Percentiles rank a stretch among this genome's conserved stretches.
Conservation (phyloP, 1,284 basidiomycete genomes). For the Apiotrichum domesticum region DNA sequence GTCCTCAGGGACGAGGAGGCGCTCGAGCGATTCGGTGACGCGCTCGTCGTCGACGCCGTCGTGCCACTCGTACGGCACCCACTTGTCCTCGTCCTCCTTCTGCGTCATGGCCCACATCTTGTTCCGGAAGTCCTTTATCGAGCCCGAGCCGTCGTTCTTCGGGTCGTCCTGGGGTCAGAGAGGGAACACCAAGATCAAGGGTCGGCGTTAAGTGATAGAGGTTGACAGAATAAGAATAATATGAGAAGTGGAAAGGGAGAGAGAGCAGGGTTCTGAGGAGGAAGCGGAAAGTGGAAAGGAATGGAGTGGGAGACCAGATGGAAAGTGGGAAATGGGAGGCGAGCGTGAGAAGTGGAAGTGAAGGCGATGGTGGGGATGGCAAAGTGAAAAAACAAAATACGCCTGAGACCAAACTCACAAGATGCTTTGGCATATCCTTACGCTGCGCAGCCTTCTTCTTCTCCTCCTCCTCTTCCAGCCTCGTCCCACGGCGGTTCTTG, state of each 20-base stretch:
- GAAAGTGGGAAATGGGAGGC: too few species aligned
- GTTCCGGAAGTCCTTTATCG: constrained; percentile 44
- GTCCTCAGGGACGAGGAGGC: constrained; percentile 30
- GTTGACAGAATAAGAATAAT: too few species aligned
- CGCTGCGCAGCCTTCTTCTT: constrained; percentile 17
- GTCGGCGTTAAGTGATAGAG: neutral
- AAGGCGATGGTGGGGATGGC: too few species aligned
- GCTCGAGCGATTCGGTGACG: constrained; percentile 26
- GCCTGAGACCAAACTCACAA: constrained; percentile 22
- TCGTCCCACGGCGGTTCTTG: constrained; percentile 12
- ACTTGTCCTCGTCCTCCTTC: constrained; percentile 40
- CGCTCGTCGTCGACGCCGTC: constrained; percentile 29
- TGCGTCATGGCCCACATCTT: constrained; percentile 40
- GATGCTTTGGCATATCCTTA: constrained; percentile 16
- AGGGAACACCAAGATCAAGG: constrained; percentile 14
- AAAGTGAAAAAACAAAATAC: too few species aligned
- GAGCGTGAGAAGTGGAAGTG: too few species aligned
- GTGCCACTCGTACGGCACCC: constrained; percentile 41
- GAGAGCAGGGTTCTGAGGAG: too few species aligned
- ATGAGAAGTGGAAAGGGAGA: too few species aligned
- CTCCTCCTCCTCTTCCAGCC: constrained; percentile 30
- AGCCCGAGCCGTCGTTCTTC: constrained; percentile 42
- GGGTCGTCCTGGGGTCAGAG: constrained; percentile 26
- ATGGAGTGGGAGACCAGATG: too few species aligned
- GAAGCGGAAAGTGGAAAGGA: too few species aligned